A percentile compares a stretch with the other conserved stretches of the same genome.
phyloP scores from a whole-genome alignment of 2,329 filamentous ascomycete species.

The Sporothrix dimorphospora region DNA sequence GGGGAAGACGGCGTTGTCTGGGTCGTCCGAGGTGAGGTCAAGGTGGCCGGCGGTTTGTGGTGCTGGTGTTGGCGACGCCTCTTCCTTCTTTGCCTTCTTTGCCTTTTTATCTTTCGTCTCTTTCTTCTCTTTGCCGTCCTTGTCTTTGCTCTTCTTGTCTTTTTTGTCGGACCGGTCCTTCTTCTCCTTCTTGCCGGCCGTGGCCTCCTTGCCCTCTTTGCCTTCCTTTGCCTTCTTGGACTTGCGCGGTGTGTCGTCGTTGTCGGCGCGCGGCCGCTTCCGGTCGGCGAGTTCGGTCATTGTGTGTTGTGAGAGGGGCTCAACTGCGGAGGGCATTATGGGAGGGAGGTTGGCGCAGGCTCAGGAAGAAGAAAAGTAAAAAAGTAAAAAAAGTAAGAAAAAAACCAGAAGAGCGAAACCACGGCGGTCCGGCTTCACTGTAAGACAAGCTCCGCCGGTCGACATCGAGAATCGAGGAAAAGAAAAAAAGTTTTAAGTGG shows the following conservation, averaged over 20 bases:
- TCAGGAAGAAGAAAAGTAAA: neutral
- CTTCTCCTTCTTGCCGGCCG: conserved; percentile 10
- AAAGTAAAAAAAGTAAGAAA: neutral
- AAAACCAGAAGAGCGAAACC: neutral
- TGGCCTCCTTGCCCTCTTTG: conserved; percentile 16
- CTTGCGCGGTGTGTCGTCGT: conserved; percentile 28
- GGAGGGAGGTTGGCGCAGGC: neutral
- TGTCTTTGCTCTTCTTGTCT: conserved; percentile 24
- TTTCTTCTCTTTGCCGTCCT: neutral
- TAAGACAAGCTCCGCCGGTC: neutral
- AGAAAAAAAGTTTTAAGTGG: conserved; percentile 29
- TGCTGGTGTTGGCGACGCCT: neutral
- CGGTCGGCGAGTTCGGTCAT: conserved; percentile 24
- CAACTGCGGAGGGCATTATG: conserved; percentile 29
- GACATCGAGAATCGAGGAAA: neutral
- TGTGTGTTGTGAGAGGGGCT: neutral
- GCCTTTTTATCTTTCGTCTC: neutral
- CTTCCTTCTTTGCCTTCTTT: neutral
- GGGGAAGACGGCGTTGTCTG: conserved; percentile 53
- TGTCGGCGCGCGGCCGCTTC: conserved; percentile 26
- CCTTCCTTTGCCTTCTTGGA: conserved; percentile 31
- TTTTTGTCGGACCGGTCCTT: too few relatives aligned
- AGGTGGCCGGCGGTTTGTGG: neutral
- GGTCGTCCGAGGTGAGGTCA: neutral
- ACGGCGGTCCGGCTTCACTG: neutral